These are phyloP conservation scores for Trichoderma asperelloides DNA, from an alignment of 495 filamentous ascomycete species.

Conservation along the genomic window DNA sequence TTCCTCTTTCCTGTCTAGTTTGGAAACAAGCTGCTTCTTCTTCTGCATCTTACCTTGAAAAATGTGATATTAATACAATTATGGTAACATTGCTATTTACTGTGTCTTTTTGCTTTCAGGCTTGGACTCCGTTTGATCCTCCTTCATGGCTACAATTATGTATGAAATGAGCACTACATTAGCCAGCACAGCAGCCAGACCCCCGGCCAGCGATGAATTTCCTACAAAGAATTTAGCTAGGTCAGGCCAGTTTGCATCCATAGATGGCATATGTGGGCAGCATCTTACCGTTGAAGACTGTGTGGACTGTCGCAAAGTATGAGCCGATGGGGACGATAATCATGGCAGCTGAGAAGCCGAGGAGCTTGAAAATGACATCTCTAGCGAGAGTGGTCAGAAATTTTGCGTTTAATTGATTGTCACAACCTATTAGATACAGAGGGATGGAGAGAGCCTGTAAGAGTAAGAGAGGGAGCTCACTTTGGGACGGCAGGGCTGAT, in stretches of 20 bases:
- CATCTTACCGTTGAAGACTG: slow-evolving; percentile 62
- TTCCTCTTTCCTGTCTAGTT: not conserved
- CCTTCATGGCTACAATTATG: slow-evolving; percentile 81
- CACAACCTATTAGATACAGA: not conserved
- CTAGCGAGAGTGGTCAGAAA: slow-evolving; percentile 36
- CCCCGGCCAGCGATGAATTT: slow-evolving; percentile 80
- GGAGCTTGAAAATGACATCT: slow-evolving; percentile 77
- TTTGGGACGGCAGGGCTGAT: slow-evolving; percentile 62
- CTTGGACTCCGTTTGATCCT: slow-evolving; percentile 64
- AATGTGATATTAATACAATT: not conserved
- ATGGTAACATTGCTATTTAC: not conserved
- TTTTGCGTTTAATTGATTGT: not conserved
- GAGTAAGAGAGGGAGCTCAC: slow-evolving; percentile 38
- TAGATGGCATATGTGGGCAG: not conserved
- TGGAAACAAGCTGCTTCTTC: not conserved
- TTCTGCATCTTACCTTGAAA: not conserved
- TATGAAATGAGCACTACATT: slow-evolving; percentile 90
- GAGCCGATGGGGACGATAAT: slow-evolving; percentile 71
- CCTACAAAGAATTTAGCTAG: slow-evolving; percentile 39
- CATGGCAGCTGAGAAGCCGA: slow-evolving; percentile 89
- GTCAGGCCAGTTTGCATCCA: not conserved
- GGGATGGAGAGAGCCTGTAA: not conserved
- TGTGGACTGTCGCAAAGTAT: slow-evolving; percentile 75
- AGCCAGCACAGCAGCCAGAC: slow-evolving; percentile 74
- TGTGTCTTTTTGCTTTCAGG: slow-evolving; percentile 44